These are phyloP conservation scores for Cystoderma amianthinum DNA, from an alignment of 768 basidiomycete species.

Conservation along the genomic window DNA sequence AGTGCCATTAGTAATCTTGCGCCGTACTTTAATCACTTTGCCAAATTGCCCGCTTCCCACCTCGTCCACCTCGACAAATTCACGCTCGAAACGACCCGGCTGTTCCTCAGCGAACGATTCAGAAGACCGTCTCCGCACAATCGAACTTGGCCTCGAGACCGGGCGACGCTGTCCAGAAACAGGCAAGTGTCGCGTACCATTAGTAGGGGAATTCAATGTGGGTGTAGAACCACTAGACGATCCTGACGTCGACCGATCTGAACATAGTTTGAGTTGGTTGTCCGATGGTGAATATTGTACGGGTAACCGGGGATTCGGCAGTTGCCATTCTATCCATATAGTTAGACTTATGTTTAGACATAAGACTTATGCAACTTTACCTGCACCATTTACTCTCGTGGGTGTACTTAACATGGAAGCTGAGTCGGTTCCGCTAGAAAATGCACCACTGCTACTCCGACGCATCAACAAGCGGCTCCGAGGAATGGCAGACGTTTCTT, in stretches of 20 bases:
- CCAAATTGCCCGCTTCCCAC: constrained; percentile 93
- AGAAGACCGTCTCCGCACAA: constrained; percentile 22
- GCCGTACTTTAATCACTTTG: constrained; percentile 78
- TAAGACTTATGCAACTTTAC: constrained; percentile 20
- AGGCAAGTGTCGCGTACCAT: constrained; percentile 22
- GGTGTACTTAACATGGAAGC: constrained; percentile 53
- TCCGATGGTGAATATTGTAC: constrained; percentile 41
- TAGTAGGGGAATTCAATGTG: constrained; percentile 40
- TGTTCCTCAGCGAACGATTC: constrained; percentile 40
- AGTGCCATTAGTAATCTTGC: constrained; percentile 45
- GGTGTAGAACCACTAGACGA: constrained; percentile 48
- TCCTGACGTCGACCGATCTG: constrained; percentile 45
- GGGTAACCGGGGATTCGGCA: constrained; percentile 42
- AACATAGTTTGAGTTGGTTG: constrained; percentile 27
- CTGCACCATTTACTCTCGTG: constrained; percentile 47
- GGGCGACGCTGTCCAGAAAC: constrained; percentile 14
- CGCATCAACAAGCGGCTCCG: constrained; percentile 62
- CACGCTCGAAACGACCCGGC: constrained; percentile 66
- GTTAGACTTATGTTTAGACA: constrained; percentile 1
- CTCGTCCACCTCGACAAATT: constrained; percentile 74
- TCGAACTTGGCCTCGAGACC: constrained; percentile 12
- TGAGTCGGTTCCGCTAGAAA: constrained; percentile 70
- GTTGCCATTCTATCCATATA: constrained; percentile 41
- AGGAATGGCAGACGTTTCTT: constrained; percentile 25
- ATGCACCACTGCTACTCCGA: constrained; percentile 75